Percentiles rank a stretch among this genome's conserved stretches.
Conservation (phyloP, 306 rosid genomes). For the Prunus mira region DNA sequence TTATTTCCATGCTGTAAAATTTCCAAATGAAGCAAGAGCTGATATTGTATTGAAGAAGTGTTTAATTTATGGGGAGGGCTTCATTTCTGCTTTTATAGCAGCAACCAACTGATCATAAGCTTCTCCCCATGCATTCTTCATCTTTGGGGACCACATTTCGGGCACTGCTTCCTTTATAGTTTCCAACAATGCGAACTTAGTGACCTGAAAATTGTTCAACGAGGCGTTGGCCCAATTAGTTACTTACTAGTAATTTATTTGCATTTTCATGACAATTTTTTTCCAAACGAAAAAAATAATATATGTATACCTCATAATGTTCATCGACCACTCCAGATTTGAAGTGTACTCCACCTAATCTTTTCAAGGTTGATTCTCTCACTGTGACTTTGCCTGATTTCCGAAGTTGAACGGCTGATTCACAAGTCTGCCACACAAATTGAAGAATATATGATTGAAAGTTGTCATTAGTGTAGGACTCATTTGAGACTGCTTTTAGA, state of each 20-base stretch:
- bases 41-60: neutral
- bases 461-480: too few relatives aligned
- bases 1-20: neutral
- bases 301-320: slow-evolving; percentile 59
- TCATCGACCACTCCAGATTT: slow-evolving; percentile 58
- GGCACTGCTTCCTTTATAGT: slow-evolving; percentile 69
- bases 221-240: neutral
- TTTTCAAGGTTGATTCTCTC: slow-evolving; percentile 67
- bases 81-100: slow-evolving; percentile 82
- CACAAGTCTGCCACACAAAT: slow-evolving; percentile 52
- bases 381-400: slow-evolving; percentile 72
- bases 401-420: slow-evolving; percentile 75
- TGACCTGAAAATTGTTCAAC: slow-evolving; percentile 37
- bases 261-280: neutral
- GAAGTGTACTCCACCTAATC: slow-evolving; percentile 54
- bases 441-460: neutral
- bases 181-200: slow-evolving; percentile 67
- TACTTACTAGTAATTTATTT: too few relatives aligned
- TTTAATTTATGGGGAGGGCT: slow-evolving; percentile 18
- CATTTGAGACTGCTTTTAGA: too few relatives aligned
- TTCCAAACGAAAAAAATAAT: neutral
- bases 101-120: slow-evolving; percentile 75
- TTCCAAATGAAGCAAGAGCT: neutral
- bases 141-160: slow-evolving; percentile 69
- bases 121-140: slow-evolving; percentile 82